Evolutionary conservation across 106 monocot genomes (phyloP).

Genomic region (Allium cepa): DNA sequence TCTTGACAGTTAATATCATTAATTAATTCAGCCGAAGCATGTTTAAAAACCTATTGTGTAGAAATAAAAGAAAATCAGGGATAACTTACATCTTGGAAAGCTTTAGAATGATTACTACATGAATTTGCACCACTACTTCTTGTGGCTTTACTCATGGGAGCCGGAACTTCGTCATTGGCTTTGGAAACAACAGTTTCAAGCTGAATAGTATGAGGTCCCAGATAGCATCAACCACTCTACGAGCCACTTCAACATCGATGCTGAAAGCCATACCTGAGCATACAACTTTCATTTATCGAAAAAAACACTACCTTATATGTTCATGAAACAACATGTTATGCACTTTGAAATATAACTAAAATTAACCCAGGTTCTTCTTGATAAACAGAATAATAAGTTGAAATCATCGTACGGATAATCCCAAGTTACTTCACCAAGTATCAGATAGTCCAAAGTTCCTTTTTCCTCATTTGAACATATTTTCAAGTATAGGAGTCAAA

Average conservation of each 20-base stretch:
- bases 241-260: slow-evolving; percentile 52
- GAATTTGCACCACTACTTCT: slow-evolving; percentile 22
- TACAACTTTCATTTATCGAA: neutral
- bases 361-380: too few relatives aligned
- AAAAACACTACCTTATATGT: neutral
- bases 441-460: too few relatives aligned
- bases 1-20: too few relatives aligned
- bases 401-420: too few relatives aligned
- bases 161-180: slow-evolving; percentile 9
- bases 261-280: slow-evolving; percentile 60
- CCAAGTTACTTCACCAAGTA: too few relatives aligned
- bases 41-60: neutral
- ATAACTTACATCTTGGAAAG: slow-evolving; percentile 19
- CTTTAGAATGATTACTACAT: slow-evolving; percentile 32
- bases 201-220: slow-evolving; percentile 56
- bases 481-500: too few relatives aligned
- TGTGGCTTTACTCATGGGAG: slow-evolving; percentile 17
- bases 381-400: too few relatives aligned
- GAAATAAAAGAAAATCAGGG: slow-evolving; percentile 25
- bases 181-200: slow-evolving; percentile 31
- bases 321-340: neutral
- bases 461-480: too few relatives aligned
- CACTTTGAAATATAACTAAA: too few relatives aligned
- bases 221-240: slow-evolving; percentile 57
- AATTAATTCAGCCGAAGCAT: neutral